Evolutionary conservation across 164 flowering plant species (phyloP).

Genomic region (Platanus orientalis): DNA sequence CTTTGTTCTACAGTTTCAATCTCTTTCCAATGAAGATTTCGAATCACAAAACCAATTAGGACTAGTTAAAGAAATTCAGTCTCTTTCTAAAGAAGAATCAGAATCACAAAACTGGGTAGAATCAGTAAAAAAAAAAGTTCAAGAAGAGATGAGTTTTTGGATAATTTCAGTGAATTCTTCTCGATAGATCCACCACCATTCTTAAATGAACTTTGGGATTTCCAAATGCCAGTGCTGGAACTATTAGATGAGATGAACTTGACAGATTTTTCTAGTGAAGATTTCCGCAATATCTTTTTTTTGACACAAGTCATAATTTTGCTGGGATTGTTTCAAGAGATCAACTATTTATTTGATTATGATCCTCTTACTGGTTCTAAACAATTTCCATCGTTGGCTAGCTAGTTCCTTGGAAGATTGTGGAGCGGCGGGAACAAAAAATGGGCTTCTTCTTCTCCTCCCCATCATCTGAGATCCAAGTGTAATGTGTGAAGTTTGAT

Average conservation of each 20-base stretch:
- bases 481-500: too few species aligned
- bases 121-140: conserved; percentile 6
- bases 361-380: too few species aligned
- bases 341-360: conserved; percentile 64
- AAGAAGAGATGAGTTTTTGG: conserved; percentile 6
- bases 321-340: conserved; percentile 47
- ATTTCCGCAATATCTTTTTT: conserved; percentile 23
- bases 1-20: conserved; percentile 50
- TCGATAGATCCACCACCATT: conserved; percentile 30
- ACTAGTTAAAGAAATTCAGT: conserved; percentile 11
- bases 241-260: conserved; percentile 23
- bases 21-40: conserved; percentile 15
- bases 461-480: too few species aligned
- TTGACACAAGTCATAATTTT: conserved; percentile 19
- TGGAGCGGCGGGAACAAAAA: too few species aligned
- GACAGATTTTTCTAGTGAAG: conserved; percentile 9
- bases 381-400: too few species aligned
- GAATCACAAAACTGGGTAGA: too few species aligned
- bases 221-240: conserved; percentile 17
- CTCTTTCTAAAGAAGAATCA: too few species aligned
- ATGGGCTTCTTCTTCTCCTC: too few species aligned
- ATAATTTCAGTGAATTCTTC: conserved; percentile 19
- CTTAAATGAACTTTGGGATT: conserved; percentile 31
- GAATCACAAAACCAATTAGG: neutral
- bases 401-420: too few species aligned